Evolutionary conservation across 2,329 filamentous ascomycete genomes (phyloP), one percentile per base, ranked within the genome.

Genomic region (Fusarium sp.): DNA sequence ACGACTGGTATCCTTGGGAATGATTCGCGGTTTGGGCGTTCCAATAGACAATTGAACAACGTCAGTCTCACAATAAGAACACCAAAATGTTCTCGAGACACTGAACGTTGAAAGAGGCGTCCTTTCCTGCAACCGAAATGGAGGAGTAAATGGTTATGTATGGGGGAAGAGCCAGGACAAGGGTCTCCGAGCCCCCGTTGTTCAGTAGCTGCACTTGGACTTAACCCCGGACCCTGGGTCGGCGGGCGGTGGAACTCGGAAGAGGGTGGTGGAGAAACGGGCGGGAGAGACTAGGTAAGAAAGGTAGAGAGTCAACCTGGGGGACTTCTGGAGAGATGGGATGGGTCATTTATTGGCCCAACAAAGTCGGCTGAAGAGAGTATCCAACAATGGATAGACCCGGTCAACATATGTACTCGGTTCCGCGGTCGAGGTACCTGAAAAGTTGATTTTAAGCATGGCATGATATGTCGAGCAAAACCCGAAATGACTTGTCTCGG

Each of bases 131-230:
- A 61, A 54, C 63, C 49, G 64, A 68, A 54, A 76, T 77, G 77
- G 77, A 78, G 66, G 74, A 78, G 70, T 52, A 73, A 66, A 66
- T 74, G 64, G 62, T 78, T 78, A 78, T 75, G 77, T 78, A 78
- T 77, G 67, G 74, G 73, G 70, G 72, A 75, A 33, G 67, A 52
- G 54, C 69, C 65, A 49, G 73, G 66, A 73, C 71, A 74, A 73
- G 74, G 76, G n/a, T 74, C 54, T 49, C 51, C 51, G 44, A 65
- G 65, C 56, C 63, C 59, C 58, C 61, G 36, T 63, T 65, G 52
- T 63, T 61, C 62, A 41, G 58, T 62, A 61, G 65, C 63, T 59
- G 57, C 59, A 66, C 66, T 52, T 70, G 51, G 39, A 49, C 59
- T 70, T 59, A 63, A 77, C 75, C 76, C 75, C 72, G 65, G 75